These are phyloP conservation scores for Penicillium psychrosexuale DNA, from an alignment of 2,329 filamentous ascomycete genomes.

Conservation along the genomic window DNA sequence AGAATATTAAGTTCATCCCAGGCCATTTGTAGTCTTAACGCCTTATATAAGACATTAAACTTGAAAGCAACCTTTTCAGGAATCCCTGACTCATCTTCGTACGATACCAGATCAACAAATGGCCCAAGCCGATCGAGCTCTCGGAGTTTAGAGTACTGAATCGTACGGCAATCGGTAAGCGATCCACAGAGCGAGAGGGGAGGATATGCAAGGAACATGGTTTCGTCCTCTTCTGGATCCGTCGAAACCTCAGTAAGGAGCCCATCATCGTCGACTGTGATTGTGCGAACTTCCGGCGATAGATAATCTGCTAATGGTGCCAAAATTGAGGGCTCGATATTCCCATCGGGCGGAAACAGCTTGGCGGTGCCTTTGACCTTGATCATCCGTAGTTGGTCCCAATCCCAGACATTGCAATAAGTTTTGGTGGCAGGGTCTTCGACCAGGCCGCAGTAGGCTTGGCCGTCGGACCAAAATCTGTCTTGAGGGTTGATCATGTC, in stretches of 20 bases:
- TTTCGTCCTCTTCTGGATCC: conserved; percentile 20
- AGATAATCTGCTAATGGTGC: conserved; percentile 20
- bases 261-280: conserved; percentile 22
- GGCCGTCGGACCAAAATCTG: conserved; percentile 17
- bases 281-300: conserved; percentile 17
- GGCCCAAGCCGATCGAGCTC: conserved; percentile 21
- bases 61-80: conserved; percentile 20
- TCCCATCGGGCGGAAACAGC: conserved; percentile 19
- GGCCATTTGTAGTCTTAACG: conserved; percentile 15
- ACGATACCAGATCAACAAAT: conserved; percentile 15
- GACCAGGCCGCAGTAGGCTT: conserved; percentile 15
- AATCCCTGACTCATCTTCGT: background rate
- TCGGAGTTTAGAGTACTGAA: conserved; percentile 17
- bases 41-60: conserved; percentile 17
- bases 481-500: background rate
- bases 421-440: conserved; percentile 17
- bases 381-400: conserved; percentile 21
- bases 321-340: conserved; percentile 16
- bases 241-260: conserved; percentile 19
- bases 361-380: conserved; percentile 25
- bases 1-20: conserved; percentile 31
- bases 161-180: conserved; percentile 13
- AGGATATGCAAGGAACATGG: conserved; percentile 16
- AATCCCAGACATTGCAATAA: conserved; percentile 25
- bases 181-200: conserved; percentile 13